Base-by-base conservation (phyloP, 1,284 basidiomycete species). In the Vanrija sp. region DNA sequence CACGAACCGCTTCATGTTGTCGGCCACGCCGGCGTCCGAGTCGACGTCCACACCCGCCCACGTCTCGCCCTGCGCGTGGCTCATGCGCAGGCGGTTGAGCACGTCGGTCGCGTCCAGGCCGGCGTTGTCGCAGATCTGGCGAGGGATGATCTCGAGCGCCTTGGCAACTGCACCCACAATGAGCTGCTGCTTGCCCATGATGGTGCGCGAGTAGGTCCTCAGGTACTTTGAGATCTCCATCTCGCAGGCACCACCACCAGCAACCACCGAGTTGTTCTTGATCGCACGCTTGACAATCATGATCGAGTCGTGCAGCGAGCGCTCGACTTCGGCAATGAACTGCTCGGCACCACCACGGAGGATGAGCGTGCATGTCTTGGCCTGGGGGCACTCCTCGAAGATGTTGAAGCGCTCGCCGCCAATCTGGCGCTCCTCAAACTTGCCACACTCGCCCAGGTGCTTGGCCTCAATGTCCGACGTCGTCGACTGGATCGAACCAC, bases 221-320 rank as follows among this genome's bases (percentile, higher is more conserved):
- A 98, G 87, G 77, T 89, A 85, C 49, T 92, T 90, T 44, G 93
- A 97, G 29, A 98, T 81, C 67, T 97, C 95, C 95, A 99, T 97
- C 93, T 98, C 95, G 63, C 90, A 89, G 14, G 96, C 96, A 62
- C 96, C 96, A 61, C 96, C 96, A 50, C 96, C 96, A 6, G 95
- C 96, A 28, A 99, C 96, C 50, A 99, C 87, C 58, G 93, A 87
- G 56, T 90, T 91, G 75, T 94, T 98, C 76, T 89, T 89, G 67
- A 99, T 88, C 8, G 96, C 94, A 44, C 96, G 84, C 78, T 96
- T 96, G 47, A 99, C 96, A 34, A 99, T 94, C 95, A 98, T 98
- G 72, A 98, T 95, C 3, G 95, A 94, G 73, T 99, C 96, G 74
- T 99, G 95, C 66, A 99, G 78, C 83, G 89, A 93, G 55, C 96